Percentiles rank a stretch among this genome's conserved stretches.
phyloP scores from a whole-genome alignment of 1,284 basidiomycete species.

The Stereum hirsutum region DNA sequence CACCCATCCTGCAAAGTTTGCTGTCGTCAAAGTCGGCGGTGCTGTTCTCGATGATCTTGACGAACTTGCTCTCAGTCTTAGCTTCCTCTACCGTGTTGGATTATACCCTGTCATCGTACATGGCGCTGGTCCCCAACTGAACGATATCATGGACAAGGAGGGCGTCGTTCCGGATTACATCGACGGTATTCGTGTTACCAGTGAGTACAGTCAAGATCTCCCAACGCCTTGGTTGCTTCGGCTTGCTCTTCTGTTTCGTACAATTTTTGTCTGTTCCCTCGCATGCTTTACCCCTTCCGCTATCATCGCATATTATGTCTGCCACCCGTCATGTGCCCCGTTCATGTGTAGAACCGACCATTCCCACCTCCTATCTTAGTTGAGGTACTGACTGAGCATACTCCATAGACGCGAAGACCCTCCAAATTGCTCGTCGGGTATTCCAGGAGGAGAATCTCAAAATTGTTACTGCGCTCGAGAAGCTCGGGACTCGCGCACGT shows the following conservation, averaged over 20 bases:
- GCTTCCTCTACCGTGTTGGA: constrained; percentile 90
- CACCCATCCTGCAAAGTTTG: constrained; percentile 81
- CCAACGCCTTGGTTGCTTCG: no score
- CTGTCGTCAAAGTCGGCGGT: constrained; percentile 92
- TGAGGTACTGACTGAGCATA: not conserved
- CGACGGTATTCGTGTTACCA: constrained; percentile 91
- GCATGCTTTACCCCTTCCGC: no score
- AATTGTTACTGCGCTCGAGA: constrained; percentile 85
- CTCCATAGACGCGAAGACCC: constrained; percentile 85
- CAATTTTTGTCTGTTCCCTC: no score
- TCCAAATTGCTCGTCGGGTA: constrained; percentile 88
- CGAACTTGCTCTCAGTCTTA: constrained; percentile 86
- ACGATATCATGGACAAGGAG: constrained; percentile 84
- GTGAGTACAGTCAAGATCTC: no score
- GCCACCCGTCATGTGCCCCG: no score
- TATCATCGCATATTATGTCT: no score
- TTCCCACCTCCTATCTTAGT: not conserved
- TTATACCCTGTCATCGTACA: constrained; percentile 93
- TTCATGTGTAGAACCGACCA: no score
- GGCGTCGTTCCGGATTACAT: constrained; percentile 92
- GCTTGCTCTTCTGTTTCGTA: no score
- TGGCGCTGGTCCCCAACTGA: constrained; percentile 91
- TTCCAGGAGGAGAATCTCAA: constrained; percentile 94
- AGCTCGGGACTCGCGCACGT: constrained; percentile 87
- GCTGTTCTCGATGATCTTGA: constrained; percentile 87